Evolutionary conservation across 768 basidiomycete species (phyloP).

Genomic region (Termitomyces sp.): DNA sequence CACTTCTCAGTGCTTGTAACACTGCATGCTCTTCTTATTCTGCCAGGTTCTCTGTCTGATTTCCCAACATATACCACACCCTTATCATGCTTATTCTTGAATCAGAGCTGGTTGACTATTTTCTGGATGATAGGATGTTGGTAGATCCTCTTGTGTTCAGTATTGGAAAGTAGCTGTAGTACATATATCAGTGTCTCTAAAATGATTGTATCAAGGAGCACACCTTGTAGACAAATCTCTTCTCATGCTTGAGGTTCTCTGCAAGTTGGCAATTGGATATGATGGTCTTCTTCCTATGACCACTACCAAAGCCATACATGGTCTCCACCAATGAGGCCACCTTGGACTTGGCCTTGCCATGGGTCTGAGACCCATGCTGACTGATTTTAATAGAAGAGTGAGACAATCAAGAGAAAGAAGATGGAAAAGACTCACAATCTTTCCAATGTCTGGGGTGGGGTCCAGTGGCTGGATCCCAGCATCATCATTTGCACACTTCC

Average conservation of each 20-base stretch:
- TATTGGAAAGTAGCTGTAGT: neutral
- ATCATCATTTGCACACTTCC: conserved; percentile 11
- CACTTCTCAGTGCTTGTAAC: too few species aligned
- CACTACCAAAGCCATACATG: conserved; percentile 19
- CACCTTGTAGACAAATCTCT: conserved; percentile 18
- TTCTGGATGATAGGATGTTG: conserved; percentile 21
- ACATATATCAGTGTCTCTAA: neutral
- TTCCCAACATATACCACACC: too few species aligned
- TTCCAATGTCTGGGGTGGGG: conserved; percentile 11
- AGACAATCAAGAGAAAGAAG: neutral
- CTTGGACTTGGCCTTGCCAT: conserved; percentile 20
- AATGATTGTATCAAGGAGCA: neutral
- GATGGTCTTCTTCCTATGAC: conserved; percentile 12
- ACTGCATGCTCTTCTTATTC: too few species aligned
- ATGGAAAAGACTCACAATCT: conserved; percentile 12
- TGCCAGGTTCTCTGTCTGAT: too few species aligned
- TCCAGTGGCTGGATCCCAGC: neutral
- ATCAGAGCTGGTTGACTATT: conserved; percentile 21
- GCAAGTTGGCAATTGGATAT: conserved; percentile 15
- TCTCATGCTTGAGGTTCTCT: conserved; percentile 17
- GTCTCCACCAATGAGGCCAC: conserved; percentile 12
- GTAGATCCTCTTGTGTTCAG: conserved; percentile 18
- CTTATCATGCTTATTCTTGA: conserved; percentile 21
- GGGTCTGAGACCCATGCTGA: conserved; percentile 16
- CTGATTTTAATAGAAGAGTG: conserved; percentile 7